Percentiles rank a stretch among this genome's conserved stretches.
phyloP scores from a whole-genome alignment of 2,329 filamentous ascomycete genomes.

The Aphanocladium album region DNA sequence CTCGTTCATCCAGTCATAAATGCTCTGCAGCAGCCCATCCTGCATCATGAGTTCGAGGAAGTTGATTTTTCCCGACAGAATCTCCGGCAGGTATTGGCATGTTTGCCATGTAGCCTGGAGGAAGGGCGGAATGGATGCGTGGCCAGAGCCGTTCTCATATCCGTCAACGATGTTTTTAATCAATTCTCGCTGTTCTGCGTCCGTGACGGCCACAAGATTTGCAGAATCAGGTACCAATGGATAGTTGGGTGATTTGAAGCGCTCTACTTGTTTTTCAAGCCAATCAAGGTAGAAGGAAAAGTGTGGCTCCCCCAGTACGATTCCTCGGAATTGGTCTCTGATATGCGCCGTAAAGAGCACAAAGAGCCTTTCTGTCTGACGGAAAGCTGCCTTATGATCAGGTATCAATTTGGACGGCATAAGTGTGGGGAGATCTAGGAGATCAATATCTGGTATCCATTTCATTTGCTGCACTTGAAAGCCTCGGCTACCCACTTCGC shows the following conservation, averaged over 20 bases:
- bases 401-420: too few relatives aligned
- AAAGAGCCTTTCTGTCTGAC: too few relatives aligned
- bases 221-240: not conserved
- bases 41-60: constrained; percentile 19
- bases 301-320: too few relatives aligned
- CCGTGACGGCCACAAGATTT: not conserved
- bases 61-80: not conserved
- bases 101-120: not conserved
- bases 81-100: not conserved
- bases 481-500: too few relatives aligned
- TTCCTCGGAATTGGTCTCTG: too few relatives aligned
- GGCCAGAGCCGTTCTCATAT: not conserved
- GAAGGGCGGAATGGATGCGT: not conserved
- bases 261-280: not conserved
- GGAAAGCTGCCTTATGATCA: too few relatives aligned
- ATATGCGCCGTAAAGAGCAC: too few relatives aligned
- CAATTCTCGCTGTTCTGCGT: not conserved
- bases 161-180: too few relatives aligned
- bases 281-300: too few relatives aligned
- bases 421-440: too few relatives aligned
- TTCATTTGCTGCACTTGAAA: too few relatives aligned
- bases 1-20: constrained; percentile 23
- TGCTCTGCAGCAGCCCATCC: constrained; percentile 25
- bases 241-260: not conserved
- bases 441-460: too few relatives aligned